Conservation (phyloP, 441 rosid species). For the Breynia disticha region DNA sequence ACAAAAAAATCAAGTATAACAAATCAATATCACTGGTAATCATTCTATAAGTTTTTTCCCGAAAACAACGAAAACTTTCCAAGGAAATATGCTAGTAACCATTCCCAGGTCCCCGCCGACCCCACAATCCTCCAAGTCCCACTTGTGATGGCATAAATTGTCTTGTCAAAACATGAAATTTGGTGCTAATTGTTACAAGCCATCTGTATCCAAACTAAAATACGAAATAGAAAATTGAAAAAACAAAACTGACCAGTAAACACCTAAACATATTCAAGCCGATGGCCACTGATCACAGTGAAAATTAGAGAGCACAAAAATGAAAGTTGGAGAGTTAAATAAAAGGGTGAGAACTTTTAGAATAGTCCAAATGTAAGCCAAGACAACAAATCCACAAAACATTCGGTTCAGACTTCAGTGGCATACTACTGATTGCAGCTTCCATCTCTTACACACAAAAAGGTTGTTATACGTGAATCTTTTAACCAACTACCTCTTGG, state of each 20-base stretch:
- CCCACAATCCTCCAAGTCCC: not conserved
- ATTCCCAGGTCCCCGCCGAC: not conserved
- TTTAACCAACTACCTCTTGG: too few relatives aligned
- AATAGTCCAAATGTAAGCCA: not conserved
- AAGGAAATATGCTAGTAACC: not conserved
- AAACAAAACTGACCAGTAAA: not conserved
- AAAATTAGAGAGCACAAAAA: not conserved
- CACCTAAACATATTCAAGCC: not conserved
- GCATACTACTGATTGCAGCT: not conserved
- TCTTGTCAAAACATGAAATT: too few relatives aligned
- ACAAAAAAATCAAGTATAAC: not conserved
- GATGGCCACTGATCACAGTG: not conserved
- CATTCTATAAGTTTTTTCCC: not conserved
- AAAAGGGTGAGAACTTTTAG: not conserved
- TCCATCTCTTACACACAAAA: not conserved
- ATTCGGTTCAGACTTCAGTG: not conserved
- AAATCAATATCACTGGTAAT: not conserved
- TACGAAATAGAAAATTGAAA: too few relatives aligned
- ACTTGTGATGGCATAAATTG: too few relatives aligned
- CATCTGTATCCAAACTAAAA: too few relatives aligned
- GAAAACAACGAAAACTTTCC: not conserved
- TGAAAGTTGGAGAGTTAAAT: not conserved
- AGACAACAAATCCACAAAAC: conserved; percentile 1
- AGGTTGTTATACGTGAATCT: too few relatives aligned
- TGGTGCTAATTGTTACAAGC: too few relatives aligned